These are phyloP conservation scores for Flaveria robusta DNA, from an alignment of 129 eudicot genomes.

Conservation along the genomic window DNA sequence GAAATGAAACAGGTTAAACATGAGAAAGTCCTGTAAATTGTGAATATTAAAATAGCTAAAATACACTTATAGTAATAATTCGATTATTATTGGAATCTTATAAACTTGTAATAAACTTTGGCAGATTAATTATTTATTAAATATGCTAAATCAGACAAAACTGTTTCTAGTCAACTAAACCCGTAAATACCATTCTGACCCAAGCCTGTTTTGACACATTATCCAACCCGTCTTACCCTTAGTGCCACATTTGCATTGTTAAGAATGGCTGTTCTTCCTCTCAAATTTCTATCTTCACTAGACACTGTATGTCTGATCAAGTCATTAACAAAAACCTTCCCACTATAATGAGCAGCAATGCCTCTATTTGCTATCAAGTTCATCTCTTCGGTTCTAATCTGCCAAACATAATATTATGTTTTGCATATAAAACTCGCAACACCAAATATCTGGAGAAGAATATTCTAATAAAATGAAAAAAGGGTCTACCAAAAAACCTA, in stretches of 20 bases:
- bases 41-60: too few relatives aligned
- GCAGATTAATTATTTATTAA: not conserved
- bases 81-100: not conserved
- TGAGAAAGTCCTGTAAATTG: too few relatives aligned
- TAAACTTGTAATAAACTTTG: not conserved
- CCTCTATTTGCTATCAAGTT: constrained; percentile 92
- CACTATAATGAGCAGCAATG: constrained; percentile 92
- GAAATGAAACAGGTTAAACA: too few relatives aligned
- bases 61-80: not conserved
- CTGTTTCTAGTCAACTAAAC: not conserved
- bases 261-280: constrained; percentile 59
- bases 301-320: constrained; percentile 60
- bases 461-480: constrained; percentile 4
- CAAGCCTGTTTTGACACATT: not conserved
- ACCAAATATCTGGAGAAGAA: not conserved
- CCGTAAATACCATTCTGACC: not conserved
- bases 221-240: constrained; percentile 53
- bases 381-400: constrained; percentile 98
- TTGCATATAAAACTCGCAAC: not conserved
- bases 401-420: constrained; percentile 24
- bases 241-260: constrained; percentile 77
- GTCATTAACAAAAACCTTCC: constrained; percentile 72
- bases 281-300: constrained; percentile 48
- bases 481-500: constrained; percentile 20
- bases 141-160: not conserved